Evolutionary conservation across 495 filamentous ascomycete genomes (phyloP), one percentile per base, ranked within the genome.

Genomic region (Trichoderma virens): DNA sequence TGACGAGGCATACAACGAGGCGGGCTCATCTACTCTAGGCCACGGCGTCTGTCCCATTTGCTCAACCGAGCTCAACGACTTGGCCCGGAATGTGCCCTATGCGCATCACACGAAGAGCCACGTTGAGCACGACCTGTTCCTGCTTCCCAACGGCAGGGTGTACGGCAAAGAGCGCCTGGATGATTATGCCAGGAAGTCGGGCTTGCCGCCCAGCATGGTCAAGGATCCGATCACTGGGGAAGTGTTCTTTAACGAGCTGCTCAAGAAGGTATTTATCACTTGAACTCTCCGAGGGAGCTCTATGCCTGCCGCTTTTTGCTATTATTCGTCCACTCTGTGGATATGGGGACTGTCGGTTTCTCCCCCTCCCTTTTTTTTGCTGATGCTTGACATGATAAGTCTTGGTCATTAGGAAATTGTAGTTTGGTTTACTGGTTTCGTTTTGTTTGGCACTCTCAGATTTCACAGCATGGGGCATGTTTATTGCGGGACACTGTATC

Each of bases 91-190:
- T 70, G 87, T 98, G 64, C 94, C 94, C 16, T 97, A 97, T 70
- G 94, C 94, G 27, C 89, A 96, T 67, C 94, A 98, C 72, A 89
- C 87, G 56, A 94, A 95, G 79, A 97, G 92, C 72, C 88, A 90
- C 65, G 88, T 97, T 27, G 92, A 96, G 72, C 86, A 80, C 39
- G 93, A 98, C 69, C 82, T 93, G 9, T 83, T 97, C 25, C 81
- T 97, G 41, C 74, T 98, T 64, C 93, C 93, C 14, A 97, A 97
- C 76, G 86, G 87, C 7, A 82, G 91, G 62, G 86, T 95, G 31
- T 97, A 97, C 71, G 92, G 93, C 23, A 81, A 87, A 60, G 83
- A 87, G 59, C 81, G 89, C 59, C 76, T 98, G 67, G 74, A 87
- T 66, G 85, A 89, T 65, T 86, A 92, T 74, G 90, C 90, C 67